These are phyloP conservation scores for Exophiala calicioides DNA, from an alignment of 2,329 filamentous ascomycete species.

Conservation along the genomic window DNA sequence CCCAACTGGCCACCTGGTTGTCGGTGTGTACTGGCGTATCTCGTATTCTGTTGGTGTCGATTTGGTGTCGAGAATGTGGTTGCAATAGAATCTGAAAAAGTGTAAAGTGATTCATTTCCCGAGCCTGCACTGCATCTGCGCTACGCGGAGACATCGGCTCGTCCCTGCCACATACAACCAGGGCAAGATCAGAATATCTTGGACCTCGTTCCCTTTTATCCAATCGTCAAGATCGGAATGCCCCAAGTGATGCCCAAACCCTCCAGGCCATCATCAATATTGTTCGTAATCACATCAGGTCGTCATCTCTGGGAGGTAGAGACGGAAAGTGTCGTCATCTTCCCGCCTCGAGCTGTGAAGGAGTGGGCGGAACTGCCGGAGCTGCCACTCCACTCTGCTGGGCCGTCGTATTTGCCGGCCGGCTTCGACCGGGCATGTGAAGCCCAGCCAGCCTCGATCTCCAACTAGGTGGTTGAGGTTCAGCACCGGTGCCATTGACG, in stretches of 20 bases:
- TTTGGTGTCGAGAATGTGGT: no score
- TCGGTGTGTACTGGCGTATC: no score
- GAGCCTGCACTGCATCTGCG: no score
- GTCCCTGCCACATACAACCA: no score
- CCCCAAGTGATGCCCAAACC: background rate
- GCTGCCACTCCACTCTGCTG: background rate
- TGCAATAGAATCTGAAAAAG: no score
- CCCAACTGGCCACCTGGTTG: no score
- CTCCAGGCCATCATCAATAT: constrained; percentile 8
- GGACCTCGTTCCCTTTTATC: no score
- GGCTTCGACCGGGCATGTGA: constrained; percentile 12
- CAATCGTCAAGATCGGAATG: no score
- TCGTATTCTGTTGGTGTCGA: no score
- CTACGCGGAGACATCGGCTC: no score
- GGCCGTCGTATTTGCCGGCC: constrained; percentile 5
- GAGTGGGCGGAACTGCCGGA: constrained; percentile 21
- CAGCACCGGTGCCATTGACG: background rate
- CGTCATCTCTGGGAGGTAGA: constrained; percentile 20
- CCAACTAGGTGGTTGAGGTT: constrained; percentile 4
- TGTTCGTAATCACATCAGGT: constrained; percentile 21
- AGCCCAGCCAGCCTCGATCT: constrained; percentile 17
- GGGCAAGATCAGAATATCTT: no score
- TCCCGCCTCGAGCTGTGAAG: constrained; percentile 28
- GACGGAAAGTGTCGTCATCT: constrained; percentile 13
- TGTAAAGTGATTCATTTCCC: no score